Evolutionary conservation across 306 rosid genomes (phyloP).

Genomic region (Dalbergia cochinchinensis): DNA sequence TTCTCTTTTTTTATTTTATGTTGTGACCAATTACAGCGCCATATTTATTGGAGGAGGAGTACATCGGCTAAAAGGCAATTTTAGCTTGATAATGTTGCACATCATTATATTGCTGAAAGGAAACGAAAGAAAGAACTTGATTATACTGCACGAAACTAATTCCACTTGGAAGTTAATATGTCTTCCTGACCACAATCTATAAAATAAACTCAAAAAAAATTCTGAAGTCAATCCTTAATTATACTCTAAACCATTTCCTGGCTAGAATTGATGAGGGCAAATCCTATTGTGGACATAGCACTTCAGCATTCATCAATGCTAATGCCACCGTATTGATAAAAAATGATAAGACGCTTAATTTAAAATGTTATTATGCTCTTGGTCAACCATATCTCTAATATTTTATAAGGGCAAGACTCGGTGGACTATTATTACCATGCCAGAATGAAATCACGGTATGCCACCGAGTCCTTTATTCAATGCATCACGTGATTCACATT

Average conservation of each 20-base stretch:
- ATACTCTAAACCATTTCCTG: slow-evolving; percentile 32
- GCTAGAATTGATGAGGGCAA: slow-evolving; percentile 36
- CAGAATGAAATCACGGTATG: slow-evolving; percentile 21
- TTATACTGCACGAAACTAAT: slow-evolving; percentile 4
- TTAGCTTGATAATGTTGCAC: neutral
- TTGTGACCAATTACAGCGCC: neutral
- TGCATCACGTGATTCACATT: slow-evolving; percentile 55
- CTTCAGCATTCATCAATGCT: slow-evolving; percentile 37
- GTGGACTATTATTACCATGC: slow-evolving; percentile 42
- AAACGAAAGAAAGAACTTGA: neutral
- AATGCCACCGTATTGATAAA: neutral
- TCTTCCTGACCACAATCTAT: neutral
- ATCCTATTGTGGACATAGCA: slow-evolving; percentile 50
- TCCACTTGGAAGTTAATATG: slow-evolving; percentile 40
- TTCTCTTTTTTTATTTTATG: neutral
- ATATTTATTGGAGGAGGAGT: neutral
- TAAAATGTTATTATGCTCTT: neutral
- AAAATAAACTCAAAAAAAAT: slow-evolving; percentile 22
- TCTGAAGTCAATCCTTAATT: slow-evolving; percentile 34
- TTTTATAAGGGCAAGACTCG: neutral
- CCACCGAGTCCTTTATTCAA: slow-evolving; percentile 33
- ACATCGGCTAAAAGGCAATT: slow-evolving; percentile 7
- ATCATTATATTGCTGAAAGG: neutral
- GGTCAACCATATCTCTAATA: slow-evolving; percentile 25
- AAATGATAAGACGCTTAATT: slow-evolving; percentile 17